These are phyloP conservation scores for Gynostemma pentaphyllum DNA, from an alignment of 306 rosid species.

Conservation along the genomic window DNA sequence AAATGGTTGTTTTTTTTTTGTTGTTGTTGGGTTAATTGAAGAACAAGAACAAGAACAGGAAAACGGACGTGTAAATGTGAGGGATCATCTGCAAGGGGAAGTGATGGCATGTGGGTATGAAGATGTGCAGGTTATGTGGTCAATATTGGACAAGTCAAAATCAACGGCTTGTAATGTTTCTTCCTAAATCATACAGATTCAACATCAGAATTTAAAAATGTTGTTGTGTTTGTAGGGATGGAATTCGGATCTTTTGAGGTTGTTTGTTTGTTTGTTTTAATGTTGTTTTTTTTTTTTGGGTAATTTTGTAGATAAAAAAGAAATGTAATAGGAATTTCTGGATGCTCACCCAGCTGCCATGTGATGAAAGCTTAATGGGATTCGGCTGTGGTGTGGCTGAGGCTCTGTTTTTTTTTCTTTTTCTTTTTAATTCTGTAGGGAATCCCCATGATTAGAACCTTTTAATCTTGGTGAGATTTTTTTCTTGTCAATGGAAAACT, in stretches of 20 bases:
- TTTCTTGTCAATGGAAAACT: not conserved
- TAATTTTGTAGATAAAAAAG: no score
- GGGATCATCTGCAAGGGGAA: conserved; percentile 83
- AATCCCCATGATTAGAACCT: conserved; percentile 46
- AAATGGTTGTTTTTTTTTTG: no score
- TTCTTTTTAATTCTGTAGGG: conserved; percentile 18
- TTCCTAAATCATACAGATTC: conserved; percentile 20
- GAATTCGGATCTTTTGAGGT: no score
- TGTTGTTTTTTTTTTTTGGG: no score
- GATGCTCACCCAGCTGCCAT: no score
- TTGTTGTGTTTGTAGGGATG: no score
- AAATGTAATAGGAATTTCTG: no score
- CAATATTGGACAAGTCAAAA: conserved; percentile 83
- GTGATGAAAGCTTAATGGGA: no score
- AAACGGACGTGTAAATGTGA: conserved; percentile 20
- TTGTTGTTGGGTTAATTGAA: conserved; percentile 8
- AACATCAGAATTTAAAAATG: no score
- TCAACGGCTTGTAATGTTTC: conserved; percentile 37
- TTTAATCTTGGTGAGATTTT: conserved; percentile 38
- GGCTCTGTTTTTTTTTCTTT: not conserved
- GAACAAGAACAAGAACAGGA: conserved; percentile 57
- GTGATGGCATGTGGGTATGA: conserved; percentile 94
- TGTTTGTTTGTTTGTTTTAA: no score
- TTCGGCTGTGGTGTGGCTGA: no score
- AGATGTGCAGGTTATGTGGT: conserved; percentile 98